Base-by-base conservation (phyloP, 768 basidiomycete genomes). In the Inosperma sp. region DNA sequence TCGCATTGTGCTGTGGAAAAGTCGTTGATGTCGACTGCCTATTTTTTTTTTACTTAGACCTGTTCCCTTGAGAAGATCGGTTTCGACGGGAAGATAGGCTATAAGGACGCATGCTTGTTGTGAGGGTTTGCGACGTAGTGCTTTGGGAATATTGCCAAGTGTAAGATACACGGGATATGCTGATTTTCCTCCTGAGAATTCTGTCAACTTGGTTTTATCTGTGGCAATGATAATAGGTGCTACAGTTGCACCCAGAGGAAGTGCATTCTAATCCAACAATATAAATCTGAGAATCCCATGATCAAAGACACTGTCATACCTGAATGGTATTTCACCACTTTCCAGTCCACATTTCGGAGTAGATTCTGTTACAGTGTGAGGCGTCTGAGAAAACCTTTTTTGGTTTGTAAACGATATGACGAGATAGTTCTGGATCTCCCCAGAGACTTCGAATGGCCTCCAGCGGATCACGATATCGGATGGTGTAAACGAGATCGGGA, bases 141-240 rank as follows among this genome's bases (percentile, higher is more conserved):
- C 41, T 40, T 68, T 70, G 1, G 56, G 45, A 13, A 72, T 63
- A 30, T 72, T 72, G 0, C 69, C 73, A 35, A 72, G 56, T 1
- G 71, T 68, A 0, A 73, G 42, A 53, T 76, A 76, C 4, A 76
- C 64, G 1, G 73, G 72, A 53, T 67, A 74, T 7, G 68, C 68
- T 26, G 54, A 47, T 52, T 72, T 69, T 49, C 68, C 63, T 0
- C 71, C 66, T 7, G 58, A 46, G 48, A 72, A 68, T 52, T 4
- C 67, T 62, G 3, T 74, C 57, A 33, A 58, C 40, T 9, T 70
- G 72, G 45, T 73, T 72, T 55, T 51, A 44, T 55, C 54, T 7
- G 57, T 74, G 0, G 70, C 59, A 4, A 76, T 48, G 23, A 74
- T 73, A 5, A 75, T 17, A 6, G 45, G 45, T 17, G n/a, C 14